A percentile compares a stretch with the other conserved stretches of the same genome.
Conservation (phyloP, 2,329 filamentous ascomycete species). For the Diaporthe sp. region DNA sequence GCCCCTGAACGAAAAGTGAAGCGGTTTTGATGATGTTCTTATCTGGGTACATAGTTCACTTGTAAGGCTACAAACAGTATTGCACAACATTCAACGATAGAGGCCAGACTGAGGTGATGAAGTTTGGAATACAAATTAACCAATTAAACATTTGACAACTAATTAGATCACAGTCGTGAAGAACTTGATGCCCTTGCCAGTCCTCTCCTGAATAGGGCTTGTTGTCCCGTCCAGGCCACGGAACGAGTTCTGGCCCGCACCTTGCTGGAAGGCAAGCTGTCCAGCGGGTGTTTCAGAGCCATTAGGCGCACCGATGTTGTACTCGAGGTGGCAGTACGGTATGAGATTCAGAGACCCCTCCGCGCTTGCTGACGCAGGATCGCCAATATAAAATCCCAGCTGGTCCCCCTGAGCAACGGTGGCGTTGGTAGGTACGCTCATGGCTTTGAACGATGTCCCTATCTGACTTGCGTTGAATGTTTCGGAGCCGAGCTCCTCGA, state of each 20-base stretch:
- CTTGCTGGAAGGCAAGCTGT: constrained; percentile 26
- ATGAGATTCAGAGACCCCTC: constrained; percentile 27
- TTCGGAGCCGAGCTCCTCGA: constrained; percentile 31
- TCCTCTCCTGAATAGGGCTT: constrained; percentile 18
- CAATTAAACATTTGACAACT: background rate
- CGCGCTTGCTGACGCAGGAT: constrained; percentile 17
- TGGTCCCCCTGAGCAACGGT: constrained; percentile 31
- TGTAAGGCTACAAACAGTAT: no score
- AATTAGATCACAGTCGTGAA: constrained; percentile 28
- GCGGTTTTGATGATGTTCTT: no score
- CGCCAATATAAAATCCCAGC: constrained; percentile 34
- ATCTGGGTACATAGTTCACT: no score
- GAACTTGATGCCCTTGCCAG: constrained; percentile 32
- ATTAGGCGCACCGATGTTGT: constrained; percentile 17
- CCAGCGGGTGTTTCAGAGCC: constrained; percentile 1
- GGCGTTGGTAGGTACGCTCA: constrained; percentile 12
- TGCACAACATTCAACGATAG: no score
- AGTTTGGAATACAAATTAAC: no score
- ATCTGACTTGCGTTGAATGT: constrained; percentile 34
- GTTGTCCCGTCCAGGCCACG: constrained; percentile 19
- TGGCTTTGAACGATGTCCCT: constrained; percentile 35
- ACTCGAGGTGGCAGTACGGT: constrained; percentile 36
- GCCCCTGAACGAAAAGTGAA: no score
- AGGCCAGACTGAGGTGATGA: no score
- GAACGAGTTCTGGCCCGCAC: constrained; percentile 30